Evolutionary conservation across 768 basidiomycete species (phyloP).

Genomic region (Xerocomellus amylosporus): DNA sequence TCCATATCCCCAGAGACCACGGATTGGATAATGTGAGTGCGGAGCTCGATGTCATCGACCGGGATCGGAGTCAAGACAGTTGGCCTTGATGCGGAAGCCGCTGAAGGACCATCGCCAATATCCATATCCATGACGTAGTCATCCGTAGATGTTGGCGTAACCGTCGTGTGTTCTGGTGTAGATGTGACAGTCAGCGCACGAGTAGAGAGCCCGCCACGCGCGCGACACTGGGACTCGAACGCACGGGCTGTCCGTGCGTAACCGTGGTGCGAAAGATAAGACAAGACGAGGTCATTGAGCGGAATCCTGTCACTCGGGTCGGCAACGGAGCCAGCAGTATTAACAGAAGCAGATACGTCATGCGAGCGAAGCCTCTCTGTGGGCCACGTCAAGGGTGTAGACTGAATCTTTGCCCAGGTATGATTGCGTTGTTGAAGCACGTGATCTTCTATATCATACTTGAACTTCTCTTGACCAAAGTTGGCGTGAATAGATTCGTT

Average conservation of each 20-base stretch:
- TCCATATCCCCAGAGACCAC: slow-evolving; percentile 72
- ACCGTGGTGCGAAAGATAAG: slow-evolving; percentile 83
- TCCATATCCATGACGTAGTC: slow-evolving; percentile 52
- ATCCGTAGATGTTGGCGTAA: slow-evolving; percentile 20
- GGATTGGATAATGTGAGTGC: slow-evolving; percentile 69
- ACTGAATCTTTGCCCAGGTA: slow-evolving; percentile 67
- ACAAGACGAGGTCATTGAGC: slow-evolving; percentile 70
- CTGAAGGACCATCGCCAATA: slow-evolving; percentile 23
- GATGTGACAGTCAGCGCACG: slow-evolving; percentile 1
- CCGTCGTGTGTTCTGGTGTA: neutral
- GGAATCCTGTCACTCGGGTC: slow-evolving; percentile 56
- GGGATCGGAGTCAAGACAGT: slow-evolving; percentile 20
- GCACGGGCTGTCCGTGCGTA: slow-evolving; percentile 70
- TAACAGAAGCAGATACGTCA: slow-evolving; percentile 3
- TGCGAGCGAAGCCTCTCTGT: slow-evolving; percentile 15
- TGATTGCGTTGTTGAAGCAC: slow-evolving; percentile 66
- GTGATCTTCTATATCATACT: slow-evolving; percentile 86
- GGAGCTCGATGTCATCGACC: slow-evolving; percentile 57
- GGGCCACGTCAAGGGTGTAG: slow-evolving; percentile 51
- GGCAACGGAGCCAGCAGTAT: slow-evolving; percentile 14
- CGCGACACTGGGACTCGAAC: slow-evolving; percentile 52
- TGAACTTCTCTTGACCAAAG: slow-evolving; percentile 84
- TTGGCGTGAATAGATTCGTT: slow-evolving; percentile 81
- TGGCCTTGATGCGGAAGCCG: slow-evolving; percentile 8
- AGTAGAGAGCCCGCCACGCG: slow-evolving; percentile 25